Evolutionary conservation across 768 basidiomycete genomes (phyloP).

Genomic region (Exsudoporus frostii): DNA sequence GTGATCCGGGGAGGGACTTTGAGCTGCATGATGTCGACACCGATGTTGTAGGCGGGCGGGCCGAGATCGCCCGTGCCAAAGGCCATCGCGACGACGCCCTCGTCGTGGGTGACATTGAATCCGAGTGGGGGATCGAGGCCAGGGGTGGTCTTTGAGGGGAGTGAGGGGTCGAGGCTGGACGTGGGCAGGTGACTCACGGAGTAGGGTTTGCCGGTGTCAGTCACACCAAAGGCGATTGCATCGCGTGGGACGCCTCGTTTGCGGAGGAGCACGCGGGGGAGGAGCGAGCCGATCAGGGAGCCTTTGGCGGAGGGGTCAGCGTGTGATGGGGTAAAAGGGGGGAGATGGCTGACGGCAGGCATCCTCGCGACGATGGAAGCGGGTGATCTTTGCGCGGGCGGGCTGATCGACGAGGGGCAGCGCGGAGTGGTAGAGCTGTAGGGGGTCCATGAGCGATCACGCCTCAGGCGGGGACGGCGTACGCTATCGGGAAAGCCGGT

Average conservation of each 20-base stretch:
- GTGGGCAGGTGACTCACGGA: conserved; percentile 44
- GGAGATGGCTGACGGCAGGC: conserved; percentile 53
- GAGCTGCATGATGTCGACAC: conserved; percentile 82
- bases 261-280: conserved; percentile 61
- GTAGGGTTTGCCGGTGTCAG: conserved; percentile 73
- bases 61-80: conserved; percentile 45
- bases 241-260: conserved; percentile 50
- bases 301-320: conserved; percentile 44
- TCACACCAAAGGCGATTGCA: conserved; percentile 51
- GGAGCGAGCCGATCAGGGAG: conserved; percentile 71
- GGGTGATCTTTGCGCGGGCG: conserved; percentile 54
- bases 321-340: background rate
- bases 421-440: conserved; percentile 62
- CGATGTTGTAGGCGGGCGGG: conserved; percentile 56
- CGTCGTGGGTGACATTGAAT: conserved; percentile 84
- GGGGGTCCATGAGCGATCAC: background rate
- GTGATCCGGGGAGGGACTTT: conserved; percentile 57
- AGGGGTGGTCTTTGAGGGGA: conserved; percentile 40
- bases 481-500: conserved; percentile 35
- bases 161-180: conserved; percentile 2
- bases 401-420: conserved; percentile 56
- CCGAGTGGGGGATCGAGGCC: conserved; percentile 54
- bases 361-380: conserved; percentile 71
- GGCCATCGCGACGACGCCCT: conserved; percentile 66
- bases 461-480: conserved; percentile 8